A percentile compares a stretch with the other conserved stretches of the same genome.
Evolutionary conservation across 2,329 filamentous ascomycete genomes (phyloP).

Genomic region (Myriosclerotinia scirpicola): DNA sequence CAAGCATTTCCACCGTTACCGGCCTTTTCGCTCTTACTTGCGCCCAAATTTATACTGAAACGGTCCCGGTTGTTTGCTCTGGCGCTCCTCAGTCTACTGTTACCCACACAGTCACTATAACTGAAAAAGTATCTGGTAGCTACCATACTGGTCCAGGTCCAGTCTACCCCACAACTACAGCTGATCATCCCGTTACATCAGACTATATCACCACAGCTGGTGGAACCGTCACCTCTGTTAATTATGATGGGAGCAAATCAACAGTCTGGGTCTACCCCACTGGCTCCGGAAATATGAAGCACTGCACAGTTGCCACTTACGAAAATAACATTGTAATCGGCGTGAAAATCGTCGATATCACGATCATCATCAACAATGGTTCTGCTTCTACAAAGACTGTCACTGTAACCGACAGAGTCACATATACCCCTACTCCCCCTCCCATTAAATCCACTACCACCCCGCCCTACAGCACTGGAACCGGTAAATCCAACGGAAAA

Average conservation of each 20-base stretch:
- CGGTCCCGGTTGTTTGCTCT: not conserved
- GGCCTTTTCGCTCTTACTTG: slow-evolving; percentile 27
- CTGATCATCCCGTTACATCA: not conserved
- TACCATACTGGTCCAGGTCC: not conserved
- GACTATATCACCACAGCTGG: not conserved
- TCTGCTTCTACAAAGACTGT: not conserved
- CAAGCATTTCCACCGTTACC: slow-evolving; percentile 26
- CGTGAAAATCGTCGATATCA: slow-evolving; percentile 23
- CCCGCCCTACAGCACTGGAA: not conserved
- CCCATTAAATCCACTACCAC: not conserved
- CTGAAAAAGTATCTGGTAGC: not conserved
- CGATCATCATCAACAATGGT: not conserved
- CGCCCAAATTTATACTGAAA: slow-evolving; percentile 24
- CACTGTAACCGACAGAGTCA: not conserved
- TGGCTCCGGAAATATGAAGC: slow-evolving; percentile 20
- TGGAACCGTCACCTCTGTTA: not conserved
- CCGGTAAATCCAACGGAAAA: not conserved
- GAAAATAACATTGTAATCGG: slow-evolving; percentile 23
- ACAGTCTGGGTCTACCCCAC: slow-evolving; percentile 30
- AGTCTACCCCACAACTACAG: not conserved
- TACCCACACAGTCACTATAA: slow-evolving; percentile 4
- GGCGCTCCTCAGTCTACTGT: not conserved
- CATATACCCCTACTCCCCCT: not conserved
- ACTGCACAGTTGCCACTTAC: slow-evolving; percentile 30
- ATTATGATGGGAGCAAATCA: slow-evolving; percentile 20